Conservation (phyloP, 805 yeast genomes). For the Myxozyma geophila region DNA sequence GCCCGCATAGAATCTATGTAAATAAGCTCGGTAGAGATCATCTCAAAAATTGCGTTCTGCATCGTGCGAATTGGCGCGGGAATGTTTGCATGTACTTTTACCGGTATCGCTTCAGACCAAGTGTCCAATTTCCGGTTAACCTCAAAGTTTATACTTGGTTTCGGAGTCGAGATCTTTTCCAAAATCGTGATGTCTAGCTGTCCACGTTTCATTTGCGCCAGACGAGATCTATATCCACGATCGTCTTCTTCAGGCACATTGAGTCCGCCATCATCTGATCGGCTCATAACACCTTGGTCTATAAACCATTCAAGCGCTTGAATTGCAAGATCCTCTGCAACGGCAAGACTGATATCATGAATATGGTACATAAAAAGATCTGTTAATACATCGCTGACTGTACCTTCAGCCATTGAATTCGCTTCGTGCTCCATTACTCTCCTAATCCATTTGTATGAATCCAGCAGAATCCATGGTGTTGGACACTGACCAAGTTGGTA, state of each 20-base stretch:
- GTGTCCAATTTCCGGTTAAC: not conserved
- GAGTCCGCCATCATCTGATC: constrained; percentile 4
- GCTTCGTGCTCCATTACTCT: constrained; percentile 24
- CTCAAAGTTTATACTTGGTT: constrained; percentile 1
- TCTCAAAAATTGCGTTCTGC: constrained; percentile 77
- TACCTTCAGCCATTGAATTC: constrained; percentile 28
- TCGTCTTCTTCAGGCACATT: constrained; percentile 22
- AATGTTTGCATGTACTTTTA: constrained; percentile 24
- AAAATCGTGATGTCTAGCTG: constrained; percentile 40
- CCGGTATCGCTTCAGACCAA: constrained; percentile 24
- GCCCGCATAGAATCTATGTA: constrained; percentile 70
- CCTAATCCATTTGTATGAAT: constrained; percentile 23
- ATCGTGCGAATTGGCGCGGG: constrained; percentile 54
- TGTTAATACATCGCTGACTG: constrained; percentile 36
- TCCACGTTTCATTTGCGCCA: constrained; percentile 41
- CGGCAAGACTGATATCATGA: constrained; percentile 42
- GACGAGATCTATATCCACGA: constrained; percentile 12
- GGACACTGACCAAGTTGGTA: constrained; percentile 1
- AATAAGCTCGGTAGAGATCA: constrained; percentile 71
- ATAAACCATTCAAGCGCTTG: constrained; percentile 41
- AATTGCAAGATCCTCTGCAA: constrained; percentile 43
- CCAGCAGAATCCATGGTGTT: constrained; percentile 24
- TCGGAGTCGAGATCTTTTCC: constrained; percentile 17
- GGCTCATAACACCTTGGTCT: constrained; percentile 37
- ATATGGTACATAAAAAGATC: constrained; percentile 40